Base-by-base conservation (phyloP, 2,329 filamentous ascomycete genomes). In the Emergomyces pasteurianus region DNA sequence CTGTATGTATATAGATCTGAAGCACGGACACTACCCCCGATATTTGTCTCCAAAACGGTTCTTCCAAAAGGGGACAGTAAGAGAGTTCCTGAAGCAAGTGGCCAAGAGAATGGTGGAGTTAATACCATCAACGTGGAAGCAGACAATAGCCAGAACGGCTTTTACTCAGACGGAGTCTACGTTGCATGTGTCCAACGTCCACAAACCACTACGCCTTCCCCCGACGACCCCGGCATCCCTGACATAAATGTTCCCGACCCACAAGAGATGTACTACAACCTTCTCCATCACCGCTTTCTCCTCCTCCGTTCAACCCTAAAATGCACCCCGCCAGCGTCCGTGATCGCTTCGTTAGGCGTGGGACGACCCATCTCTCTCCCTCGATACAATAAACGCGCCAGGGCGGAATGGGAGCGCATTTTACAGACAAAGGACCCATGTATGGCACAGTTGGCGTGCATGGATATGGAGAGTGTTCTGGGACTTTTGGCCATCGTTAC, bases 151-250 rank as follows among this genome's bases (percentile, higher is more conserved):
- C 42, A 34, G 21, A 75, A 81, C 60, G 88, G 87, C 12, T 86
- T 84, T 69, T 94, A 89, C 71, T 78, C 85, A 18, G 89, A 95
- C 66, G 91, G 90, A 56, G 88, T 89, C 43, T 96, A 90, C 71
- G 83, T 87, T 28, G 88, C 86, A 3, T 78, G 81, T 26, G 34
- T 23, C 54, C 71, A 34, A 68, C 73, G 40, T 63, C 73, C 83
- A 18, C n/a, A 55, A 40, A 26, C 0, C 75, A 68, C 73, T 34
- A 62, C 71, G 34, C 65, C 65, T n/a, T 23, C 16, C 28, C 34
- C 34, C 5, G 8, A 36, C 8, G 34, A 36, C 34, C 65, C 71
- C 52, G 63, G 64, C 14, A 61, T 67, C 1, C 63, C 67, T 10
- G 68, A 70, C 12, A 70, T 72, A 28, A 65, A 66, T 21, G 72